Conservation (phyloP, 805 yeast species). For the Priceomyces fermenticarens region DNA sequence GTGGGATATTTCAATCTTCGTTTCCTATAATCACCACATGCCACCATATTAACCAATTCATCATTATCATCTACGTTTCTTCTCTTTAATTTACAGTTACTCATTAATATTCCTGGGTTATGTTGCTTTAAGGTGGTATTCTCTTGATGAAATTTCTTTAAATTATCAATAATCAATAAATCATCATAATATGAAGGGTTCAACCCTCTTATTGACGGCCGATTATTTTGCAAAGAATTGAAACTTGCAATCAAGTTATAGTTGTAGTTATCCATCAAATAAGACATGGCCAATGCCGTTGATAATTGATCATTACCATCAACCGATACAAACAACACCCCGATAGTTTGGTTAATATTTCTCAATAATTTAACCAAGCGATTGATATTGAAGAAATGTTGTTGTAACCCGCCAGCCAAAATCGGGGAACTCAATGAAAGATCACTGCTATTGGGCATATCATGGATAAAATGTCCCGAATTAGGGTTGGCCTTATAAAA, state of each 20-base stretch:
- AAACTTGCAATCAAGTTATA: slow-evolving; percentile 31
- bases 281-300: slow-evolving; percentile 32
- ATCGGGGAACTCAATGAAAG: slow-evolving; percentile 30
- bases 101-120: slow-evolving; percentile 22
- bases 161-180: slow-evolving; percentile 34
- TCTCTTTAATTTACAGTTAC: slow-evolving; percentile 29
- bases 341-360: slow-evolving; percentile 27
- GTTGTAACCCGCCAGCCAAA: slow-evolving; percentile 34
- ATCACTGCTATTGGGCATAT: slow-evolving; percentile 22
- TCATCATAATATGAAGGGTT: slow-evolving; percentile 38
- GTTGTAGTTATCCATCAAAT: slow-evolving; percentile 39
- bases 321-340: slow-evolving; percentile 32
- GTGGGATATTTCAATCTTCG: slow-evolving; percentile 10
- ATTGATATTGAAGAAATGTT: slow-evolving; percentile 34
- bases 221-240: slow-evolving; percentile 16
- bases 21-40: slow-evolving; percentile 17
- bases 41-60: slow-evolving; percentile 6
- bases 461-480: slow-evolving; percentile 25
- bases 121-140: slow-evolving; percentile 27
- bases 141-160: slow-evolving; percentile 36
- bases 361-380: slow-evolving; percentile 33
- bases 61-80: slow-evolving; percentile 18
- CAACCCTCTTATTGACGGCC: slow-evolving; percentile 18
- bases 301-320: slow-evolving; percentile 24
- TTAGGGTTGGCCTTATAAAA: slow-evolving; percentile 34